Evolutionary conservation across 805 yeast genomes (phyloP), one percentile per base, ranked within the genome.

Genomic region (Saccharomycopsis microspora): DNA sequence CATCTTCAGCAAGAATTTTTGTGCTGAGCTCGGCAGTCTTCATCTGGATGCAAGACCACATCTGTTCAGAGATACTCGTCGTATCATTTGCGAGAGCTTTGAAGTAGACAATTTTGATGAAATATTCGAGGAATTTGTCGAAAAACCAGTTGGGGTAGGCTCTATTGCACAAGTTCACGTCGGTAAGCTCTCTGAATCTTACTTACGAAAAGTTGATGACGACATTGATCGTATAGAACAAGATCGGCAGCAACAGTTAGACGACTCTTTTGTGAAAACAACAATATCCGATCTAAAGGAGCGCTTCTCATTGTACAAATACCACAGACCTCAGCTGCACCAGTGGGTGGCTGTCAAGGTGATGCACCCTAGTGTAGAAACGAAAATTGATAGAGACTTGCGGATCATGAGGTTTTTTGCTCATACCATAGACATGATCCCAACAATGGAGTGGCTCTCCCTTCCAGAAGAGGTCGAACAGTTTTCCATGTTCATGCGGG

Each of bases 401-500:
- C 73, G 71, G 54, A 85, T 93, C 37, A 89, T 93, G 96, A 66
- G 64, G 31, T 76, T 82, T 54, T 83, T 89, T 59, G 98, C 98
- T 2, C 63, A 65, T 41, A 46, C 72, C 1, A 75, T 93, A 45
- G 80, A 89, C 57, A 57, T 60, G 4, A 67, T 93, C 4, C 99
- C 99, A 4, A 87, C 95, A 0, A 86, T 93, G 95, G 97, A 93
- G 60, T 93, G 99, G 99, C 69, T 93, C 4, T 85, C 96, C 3
- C 67, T 93, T 43, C 98, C 97, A 0, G 90, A 82, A 52, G 98
- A 93, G 62, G 97, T 90, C 3, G 84, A 80, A 40, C 93, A 89
- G 58, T 93, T 93, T 60, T 74, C 86, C 1, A 67, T 78, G 0
- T 72, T 93, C 67, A 90, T 93, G 97, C 78, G 79, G 38, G 62